These are phyloP conservation scores for Panicum virgatum DNA, from an alignment of 202 grass and related monocot species.

Conservation along the genomic window DNA sequence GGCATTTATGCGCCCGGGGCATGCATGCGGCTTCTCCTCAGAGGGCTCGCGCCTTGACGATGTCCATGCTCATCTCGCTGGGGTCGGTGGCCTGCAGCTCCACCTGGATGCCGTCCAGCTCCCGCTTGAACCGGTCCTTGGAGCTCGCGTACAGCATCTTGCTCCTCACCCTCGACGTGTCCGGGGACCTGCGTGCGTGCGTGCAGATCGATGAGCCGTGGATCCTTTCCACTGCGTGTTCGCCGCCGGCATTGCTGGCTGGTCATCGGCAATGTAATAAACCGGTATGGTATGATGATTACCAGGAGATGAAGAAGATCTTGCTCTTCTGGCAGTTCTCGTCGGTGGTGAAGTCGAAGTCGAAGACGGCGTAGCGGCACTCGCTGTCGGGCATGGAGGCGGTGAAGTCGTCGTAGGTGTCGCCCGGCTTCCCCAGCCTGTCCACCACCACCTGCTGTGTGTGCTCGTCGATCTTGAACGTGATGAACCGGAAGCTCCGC, in stretches of 20 bases:
- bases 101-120: constrained; percentile 88
- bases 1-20: neutral
- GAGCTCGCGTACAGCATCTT: constrained; percentile 98
- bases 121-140: constrained; percentile 91
- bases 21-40: constrained; percentile 21
- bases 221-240: neutral
- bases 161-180: constrained; percentile 67
- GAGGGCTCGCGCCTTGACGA: constrained; percentile 74
- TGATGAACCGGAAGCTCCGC: constrained; percentile 88
- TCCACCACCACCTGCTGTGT: constrained; percentile 85
- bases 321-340: constrained; percentile 96
- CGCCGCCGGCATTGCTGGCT: neutral
- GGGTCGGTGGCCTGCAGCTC: constrained; percentile 89
- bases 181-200: constrained; percentile 67
- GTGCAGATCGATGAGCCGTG: no score
- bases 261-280: neutral
- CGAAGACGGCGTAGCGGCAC: constrained; percentile 93
- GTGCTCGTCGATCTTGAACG: constrained; percentile 84
- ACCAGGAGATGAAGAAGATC: constrained; percentile 95
- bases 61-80: constrained; percentile 89
- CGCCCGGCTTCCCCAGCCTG: constrained; percentile 57
- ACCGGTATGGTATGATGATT: neutral
- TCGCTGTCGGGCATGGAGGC: constrained; percentile 57
- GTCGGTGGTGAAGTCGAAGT: constrained; percentile 76
- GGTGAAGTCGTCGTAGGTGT: constrained; percentile 80